A percentile compares a stretch with the other conserved stretches of the same genome.
These are phyloP conservation scores for Theobroma grandiflorum DNA, from an alignment of 441 rosid genomes.

Conservation along the genomic window DNA sequence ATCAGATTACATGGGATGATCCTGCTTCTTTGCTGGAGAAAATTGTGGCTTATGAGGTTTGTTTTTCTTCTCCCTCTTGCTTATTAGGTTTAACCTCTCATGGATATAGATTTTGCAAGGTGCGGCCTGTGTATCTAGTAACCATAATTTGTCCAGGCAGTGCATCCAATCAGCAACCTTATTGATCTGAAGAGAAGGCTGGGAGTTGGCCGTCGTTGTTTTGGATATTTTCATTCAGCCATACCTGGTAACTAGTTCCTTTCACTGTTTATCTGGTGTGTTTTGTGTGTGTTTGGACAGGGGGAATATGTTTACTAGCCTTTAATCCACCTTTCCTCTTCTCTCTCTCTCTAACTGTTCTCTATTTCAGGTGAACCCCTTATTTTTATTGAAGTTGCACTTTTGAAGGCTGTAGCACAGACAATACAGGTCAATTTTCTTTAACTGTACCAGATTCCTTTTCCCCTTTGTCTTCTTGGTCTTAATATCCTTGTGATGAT, in stretches of 20 bases:
- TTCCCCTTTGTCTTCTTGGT: constrained; percentile 14
- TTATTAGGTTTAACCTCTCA: background rate
- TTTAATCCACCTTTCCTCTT: background rate
- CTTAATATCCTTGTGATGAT: constrained; percentile 27
- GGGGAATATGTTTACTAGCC: background rate
- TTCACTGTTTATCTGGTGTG: background rate
- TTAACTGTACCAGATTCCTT: constrained; percentile 17
- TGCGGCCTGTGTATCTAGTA: constrained; percentile 18
- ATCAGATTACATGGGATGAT: constrained; percentile 94
- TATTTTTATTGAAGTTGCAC: constrained; percentile 97
- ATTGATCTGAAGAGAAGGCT: constrained; percentile 94
- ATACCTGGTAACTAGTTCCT: constrained; percentile 71
- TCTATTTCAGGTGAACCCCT: constrained; percentile 84
- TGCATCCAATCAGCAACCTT: constrained; percentile 94
- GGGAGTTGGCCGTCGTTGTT: constrained; percentile 91
- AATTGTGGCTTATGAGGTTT: constrained; percentile 92
- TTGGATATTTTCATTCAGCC: constrained; percentile 89
- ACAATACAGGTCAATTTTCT: constrained; percentile 73
- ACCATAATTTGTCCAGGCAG: constrained; percentile 59
- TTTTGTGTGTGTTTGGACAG: background rate
- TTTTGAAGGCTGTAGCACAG: constrained; percentile 74
- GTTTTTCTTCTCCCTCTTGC: constrained; percentile 25
- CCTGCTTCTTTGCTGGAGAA: constrained; percentile 96
- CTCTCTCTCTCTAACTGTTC: background rate
- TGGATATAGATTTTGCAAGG: constrained; percentile 16